A percentile compares a stretch with the other conserved stretches of the same genome.
phyloP scores from a whole-genome alignment of 208 protist genomes.

The Wallacemonas sp. region DNA sequence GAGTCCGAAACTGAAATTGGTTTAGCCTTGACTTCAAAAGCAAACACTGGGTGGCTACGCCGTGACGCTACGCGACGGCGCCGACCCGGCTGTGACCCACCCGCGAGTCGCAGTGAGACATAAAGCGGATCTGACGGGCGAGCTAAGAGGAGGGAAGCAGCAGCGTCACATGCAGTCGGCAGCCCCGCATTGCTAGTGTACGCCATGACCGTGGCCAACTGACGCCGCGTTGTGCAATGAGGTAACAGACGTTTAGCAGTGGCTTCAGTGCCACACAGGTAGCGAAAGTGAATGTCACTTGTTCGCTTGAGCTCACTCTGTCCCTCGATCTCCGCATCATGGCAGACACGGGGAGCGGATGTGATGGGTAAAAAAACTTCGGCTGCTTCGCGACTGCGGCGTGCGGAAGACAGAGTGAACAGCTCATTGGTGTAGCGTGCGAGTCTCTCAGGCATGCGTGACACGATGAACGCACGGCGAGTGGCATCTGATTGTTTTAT shows the following conservation, averaged over 20 bases:
- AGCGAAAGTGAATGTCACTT: constrained; percentile 21
- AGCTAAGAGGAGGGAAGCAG: constrained; percentile 9
- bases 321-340: too few species aligned
- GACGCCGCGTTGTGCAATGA: constrained; percentile 33
- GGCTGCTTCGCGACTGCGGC: too few species aligned
- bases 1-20: too few species aligned
- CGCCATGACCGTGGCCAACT: constrained; percentile 44
- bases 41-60: not conserved
- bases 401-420: not conserved
- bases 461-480: not conserved
- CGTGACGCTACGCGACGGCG: not conserved
- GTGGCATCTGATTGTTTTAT: not conserved
- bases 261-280: constrained; percentile 27
- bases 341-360: too few species aligned
- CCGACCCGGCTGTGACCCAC: not conserved
- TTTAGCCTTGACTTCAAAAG: not conserved
- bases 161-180: constrained; percentile 21
- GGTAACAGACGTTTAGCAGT: constrained; percentile 42
- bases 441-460: not conserved
- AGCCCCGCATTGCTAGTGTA: constrained; percentile 29
- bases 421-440: not conserved
- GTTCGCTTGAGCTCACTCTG: constrained; percentile 1
- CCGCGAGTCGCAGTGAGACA: constrained; percentile 20
- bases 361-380: too few species aligned
- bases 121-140: constrained; percentile 20